phyloP scores from a whole-genome alignment of 352 stramenopile genomes.

The Plasmopara viticola region DNA sequence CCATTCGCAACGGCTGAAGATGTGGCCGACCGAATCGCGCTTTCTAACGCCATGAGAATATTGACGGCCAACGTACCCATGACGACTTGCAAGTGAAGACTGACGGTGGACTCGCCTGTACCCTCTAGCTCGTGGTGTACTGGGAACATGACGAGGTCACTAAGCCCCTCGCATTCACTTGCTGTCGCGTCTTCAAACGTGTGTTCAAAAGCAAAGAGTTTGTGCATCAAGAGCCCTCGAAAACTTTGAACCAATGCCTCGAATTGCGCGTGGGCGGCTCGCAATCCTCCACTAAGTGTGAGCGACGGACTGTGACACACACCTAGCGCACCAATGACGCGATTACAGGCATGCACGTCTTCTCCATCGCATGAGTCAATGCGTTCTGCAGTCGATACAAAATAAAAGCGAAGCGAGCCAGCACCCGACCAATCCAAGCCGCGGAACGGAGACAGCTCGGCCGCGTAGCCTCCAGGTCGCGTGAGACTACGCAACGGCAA shows the following conservation, averaged over 20 bases:
- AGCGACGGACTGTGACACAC: constrained; percentile 77
- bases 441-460: constrained; percentile 78
- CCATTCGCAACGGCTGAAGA: constrained; percentile 25
- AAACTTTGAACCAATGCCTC: constrained; percentile 58
- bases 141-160: constrained; percentile 79
- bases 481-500: constrained; percentile 65
- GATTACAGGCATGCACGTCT: constrained; percentile 61
- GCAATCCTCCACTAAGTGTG: constrained; percentile 29
- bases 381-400: constrained; percentile 56
- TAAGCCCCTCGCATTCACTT: constrained; percentile 48
- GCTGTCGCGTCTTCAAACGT: constrained; percentile 54
- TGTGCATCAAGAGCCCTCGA: constrained; percentile 61
- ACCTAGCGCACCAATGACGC: constrained; percentile 69
- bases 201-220: constrained; percentile 83
- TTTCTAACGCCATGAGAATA: constrained; percentile 78
- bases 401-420: constrained; percentile 57
- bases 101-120: constrained; percentile 66
- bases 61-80: constrained; percentile 78
- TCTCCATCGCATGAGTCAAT: constrained; percentile 60
- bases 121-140: constrained; percentile 57
- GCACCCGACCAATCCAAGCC: constrained; percentile 58
- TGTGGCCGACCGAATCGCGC: constrained; percentile 55
- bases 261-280: constrained; percentile 60
- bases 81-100: constrained; percentile 71
- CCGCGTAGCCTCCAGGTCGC: constrained; percentile 63